Evolutionary conservation across 1,139 yeast species (phyloP).

Genomic region (Nadsonia commutata): DNA sequence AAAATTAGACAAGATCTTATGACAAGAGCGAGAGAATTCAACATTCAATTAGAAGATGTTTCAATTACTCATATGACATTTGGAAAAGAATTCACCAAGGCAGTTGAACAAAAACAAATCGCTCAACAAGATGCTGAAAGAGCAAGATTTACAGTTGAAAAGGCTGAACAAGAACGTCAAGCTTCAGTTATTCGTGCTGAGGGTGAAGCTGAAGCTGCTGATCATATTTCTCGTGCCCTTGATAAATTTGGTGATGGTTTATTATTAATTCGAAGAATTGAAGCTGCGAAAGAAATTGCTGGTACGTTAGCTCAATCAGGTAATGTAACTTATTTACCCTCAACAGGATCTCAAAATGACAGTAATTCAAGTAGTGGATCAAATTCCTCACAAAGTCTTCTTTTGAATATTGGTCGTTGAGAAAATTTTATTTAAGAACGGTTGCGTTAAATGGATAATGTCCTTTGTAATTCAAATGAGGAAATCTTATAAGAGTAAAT

Average conservation of each 20-base stretch:
- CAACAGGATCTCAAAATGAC: constrained; percentile 4
- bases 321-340: constrained; percentile 84
- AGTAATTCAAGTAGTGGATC: constrained; percentile 15
- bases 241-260: constrained; percentile 94
- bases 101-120: constrained; percentile 97
- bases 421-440: no score
- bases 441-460: no score
- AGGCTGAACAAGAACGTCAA: constrained; percentile 94
- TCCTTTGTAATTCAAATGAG: no score
- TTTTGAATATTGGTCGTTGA: constrained; percentile 45
- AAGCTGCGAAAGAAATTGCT: constrained; percentile 94
- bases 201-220: constrained; percentile 99
- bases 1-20: constrained; percentile 80
- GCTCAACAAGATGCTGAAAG: constrained; percentile 99
- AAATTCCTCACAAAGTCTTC: constrained; percentile 29
- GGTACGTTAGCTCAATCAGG: constrained; percentile 67
- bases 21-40: constrained; percentile 74
- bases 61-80: constrained; percentile 97
- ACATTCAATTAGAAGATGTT: constrained; percentile 88
- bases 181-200: constrained; percentile 95
- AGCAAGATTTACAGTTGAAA: constrained; percentile 84
- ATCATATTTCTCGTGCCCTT: constrained; percentile 82
- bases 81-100: constrained; percentile 93
- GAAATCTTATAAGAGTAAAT: no score
- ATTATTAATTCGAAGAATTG: constrained; percentile 84